phyloP scores from a whole-genome alignment of 441 rosid species.

The Croton setiger region DNA sequence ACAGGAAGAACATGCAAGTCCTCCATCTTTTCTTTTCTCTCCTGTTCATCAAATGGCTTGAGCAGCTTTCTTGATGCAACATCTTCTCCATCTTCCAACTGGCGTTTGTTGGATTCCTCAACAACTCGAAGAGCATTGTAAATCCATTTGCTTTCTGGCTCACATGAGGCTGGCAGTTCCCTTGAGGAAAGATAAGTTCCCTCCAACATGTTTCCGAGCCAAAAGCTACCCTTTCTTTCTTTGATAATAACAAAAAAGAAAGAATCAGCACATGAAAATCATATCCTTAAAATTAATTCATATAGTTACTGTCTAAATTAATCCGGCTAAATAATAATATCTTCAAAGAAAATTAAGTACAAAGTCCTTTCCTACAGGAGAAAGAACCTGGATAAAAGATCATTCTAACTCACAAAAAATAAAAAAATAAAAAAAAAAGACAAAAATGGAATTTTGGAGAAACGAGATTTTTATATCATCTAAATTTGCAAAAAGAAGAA shows the following conservation, averaged over 20 bases:
- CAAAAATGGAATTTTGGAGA: not conserved
- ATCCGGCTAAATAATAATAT: constrained; percentile 3
- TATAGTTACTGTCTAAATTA: not conserved
- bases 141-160: constrained; percentile 46
- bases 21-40: constrained; percentile 13
- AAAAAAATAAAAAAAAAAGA: not conserved
- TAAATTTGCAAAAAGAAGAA: constrained; percentile 7
- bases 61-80: constrained; percentile 25
- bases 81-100: constrained; percentile 33
- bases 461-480: constrained; percentile 1
- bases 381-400: not conserved
- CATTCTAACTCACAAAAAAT: not conserved
- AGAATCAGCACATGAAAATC: constrained; percentile 14
- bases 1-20: constrained; percentile 8
- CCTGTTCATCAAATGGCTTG: constrained; percentile 20
- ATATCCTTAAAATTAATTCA: constrained; percentile 19
- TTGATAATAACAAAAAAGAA: constrained; percentile 16
- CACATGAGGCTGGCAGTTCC: constrained; percentile 41
- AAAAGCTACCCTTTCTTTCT: constrained; percentile 17
- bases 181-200: constrained; percentile 37
- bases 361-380: constrained; percentile 4
- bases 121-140: constrained; percentile 35
- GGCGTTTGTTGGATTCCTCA: constrained; percentile 36
- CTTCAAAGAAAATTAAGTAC: constrained; percentile 10
- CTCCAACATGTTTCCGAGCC: constrained; percentile 46